These are phyloP conservation scores for Xylaria curta DNA, from an alignment of 495 filamentous ascomycete species.

Conservation along the genomic window DNA sequence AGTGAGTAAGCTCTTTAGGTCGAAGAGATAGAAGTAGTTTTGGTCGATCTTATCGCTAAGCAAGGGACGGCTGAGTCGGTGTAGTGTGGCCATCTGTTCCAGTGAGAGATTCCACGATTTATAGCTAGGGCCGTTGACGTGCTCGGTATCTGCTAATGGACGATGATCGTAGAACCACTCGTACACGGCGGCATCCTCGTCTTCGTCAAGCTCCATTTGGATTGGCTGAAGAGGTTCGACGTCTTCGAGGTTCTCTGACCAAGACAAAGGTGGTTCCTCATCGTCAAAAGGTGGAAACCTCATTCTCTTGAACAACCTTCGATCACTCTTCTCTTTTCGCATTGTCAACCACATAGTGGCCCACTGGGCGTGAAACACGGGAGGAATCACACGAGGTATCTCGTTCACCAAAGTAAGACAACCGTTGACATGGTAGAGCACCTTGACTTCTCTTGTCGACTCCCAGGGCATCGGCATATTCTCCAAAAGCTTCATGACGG, in stretches of 20 bases:
- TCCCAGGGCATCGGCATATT: slow-evolving; percentile 99
- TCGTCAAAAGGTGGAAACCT: slow-evolving; percentile 99
- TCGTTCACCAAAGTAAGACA: slow-evolving; percentile 98
- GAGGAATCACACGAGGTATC: slow-evolving; percentile 95
- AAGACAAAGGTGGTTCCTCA: slow-evolving; percentile 95
- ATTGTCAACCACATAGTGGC: slow-evolving; percentile 99
- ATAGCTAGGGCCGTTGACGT: slow-evolving; percentile 97
- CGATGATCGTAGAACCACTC: slow-evolving; percentile 99
- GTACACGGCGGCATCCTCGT: slow-evolving; percentile 88
- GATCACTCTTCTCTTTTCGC: slow-evolving; percentile 96
- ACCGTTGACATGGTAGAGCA: slow-evolving; percentile 97
- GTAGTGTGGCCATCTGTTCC: slow-evolving; percentile 94
- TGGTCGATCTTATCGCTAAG: slow-evolving; percentile 92
- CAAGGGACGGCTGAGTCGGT: slow-evolving; percentile 89
- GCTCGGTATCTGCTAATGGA: slow-evolving; percentile 86
- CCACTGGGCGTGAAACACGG: slow-evolving; percentile 99
- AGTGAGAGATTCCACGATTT: slow-evolving; percentile 93
- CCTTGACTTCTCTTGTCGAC: slow-evolving; percentile 91
- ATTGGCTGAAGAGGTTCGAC: slow-evolving; percentile 98
- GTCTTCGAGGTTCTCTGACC: slow-evolving; percentile 98
- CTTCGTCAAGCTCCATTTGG: slow-evolving; percentile 97
- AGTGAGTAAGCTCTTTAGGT: slow-evolving; percentile 91
- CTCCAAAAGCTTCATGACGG: slow-evolving; percentile 97
- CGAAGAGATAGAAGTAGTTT: slow-evolving; percentile 99
- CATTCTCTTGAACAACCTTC: slow-evolving; percentile 98